phyloP scores from a whole-genome alignment of 371 early-diverging fungal genomes.

The Mortierella sp. region DNA sequence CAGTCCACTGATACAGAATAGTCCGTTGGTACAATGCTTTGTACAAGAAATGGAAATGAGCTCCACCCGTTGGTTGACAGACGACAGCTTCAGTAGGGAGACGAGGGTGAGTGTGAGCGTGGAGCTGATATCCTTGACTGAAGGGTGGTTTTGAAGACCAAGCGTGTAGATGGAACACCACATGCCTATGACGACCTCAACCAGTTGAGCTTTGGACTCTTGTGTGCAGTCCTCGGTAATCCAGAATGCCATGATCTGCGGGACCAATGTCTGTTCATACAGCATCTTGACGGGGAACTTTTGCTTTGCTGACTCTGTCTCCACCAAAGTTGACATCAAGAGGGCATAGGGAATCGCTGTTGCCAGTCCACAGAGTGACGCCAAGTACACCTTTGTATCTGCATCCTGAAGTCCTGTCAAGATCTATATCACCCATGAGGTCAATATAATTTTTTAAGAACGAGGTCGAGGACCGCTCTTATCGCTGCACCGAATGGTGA shows the following conservation, averaged over 20 bases:
- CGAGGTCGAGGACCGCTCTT: too few species aligned
- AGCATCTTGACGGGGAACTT: slow-evolving; percentile 40
- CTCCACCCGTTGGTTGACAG: slow-evolving; percentile 35
- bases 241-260: slow-evolving; percentile 54
- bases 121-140: slow-evolving; percentile 50
- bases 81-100: slow-evolving; percentile 38
- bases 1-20: slow-evolving; percentile 46
- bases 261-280: slow-evolving; percentile 50
- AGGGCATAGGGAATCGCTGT: slow-evolving; percentile 47
- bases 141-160: slow-evolving; percentile 33
- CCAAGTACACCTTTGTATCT: slow-evolving; percentile 41
- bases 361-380: slow-evolving; percentile 45
- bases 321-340: slow-evolving; percentile 37
- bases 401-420: slow-evolving; percentile 51
- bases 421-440: slow-evolving; percentile 11
- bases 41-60: slow-evolving; percentile 45
- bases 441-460: too few species aligned
- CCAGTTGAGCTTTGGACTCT: slow-evolving; percentile 26
- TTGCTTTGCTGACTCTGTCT: slow-evolving; percentile 36
- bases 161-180: slow-evolving; percentile 53
- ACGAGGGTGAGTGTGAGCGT: slow-evolving; percentile 45
- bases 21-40: slow-evolving; percentile 46
- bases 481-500: too few species aligned
- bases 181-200: slow-evolving; percentile 52
- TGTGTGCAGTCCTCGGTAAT: slow-evolving; percentile 37